A percentile compares a stretch with the other conserved stretches of the same genome.
These are phyloP conservation scores for Aureobasidium namibiae DNA, from an alignment of 2,329 filamentous ascomycete genomes.

Conservation along the genomic window DNA sequence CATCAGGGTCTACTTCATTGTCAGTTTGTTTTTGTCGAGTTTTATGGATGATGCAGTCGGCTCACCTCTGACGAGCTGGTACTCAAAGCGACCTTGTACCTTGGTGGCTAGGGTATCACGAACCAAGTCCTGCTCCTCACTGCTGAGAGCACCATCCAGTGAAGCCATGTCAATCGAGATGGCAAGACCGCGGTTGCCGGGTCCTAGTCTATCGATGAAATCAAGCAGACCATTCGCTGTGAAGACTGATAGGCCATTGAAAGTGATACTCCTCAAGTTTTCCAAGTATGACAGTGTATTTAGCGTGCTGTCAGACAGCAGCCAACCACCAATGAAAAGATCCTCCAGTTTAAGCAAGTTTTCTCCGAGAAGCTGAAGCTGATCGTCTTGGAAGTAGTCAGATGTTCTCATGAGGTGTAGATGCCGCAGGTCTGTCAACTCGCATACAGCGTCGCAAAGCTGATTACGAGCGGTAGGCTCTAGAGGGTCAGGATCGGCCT, in stretches of 20 bases:
- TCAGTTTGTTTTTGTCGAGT: neutral
- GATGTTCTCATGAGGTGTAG: constrained; percentile 46
- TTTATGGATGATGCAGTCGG: neutral
- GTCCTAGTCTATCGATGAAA: constrained; percentile 34
- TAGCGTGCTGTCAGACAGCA: constrained; percentile 43
- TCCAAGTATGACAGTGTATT: constrained; percentile 37
- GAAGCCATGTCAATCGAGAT: constrained; percentile 39
- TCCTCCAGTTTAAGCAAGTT: constrained; percentile 45
- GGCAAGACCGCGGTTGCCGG: constrained; percentile 34
- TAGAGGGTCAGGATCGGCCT: constrained; percentile 40
- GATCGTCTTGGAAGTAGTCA: constrained; percentile 42
- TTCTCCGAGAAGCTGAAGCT: constrained; percentile 41
- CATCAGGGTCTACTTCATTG: constrained; percentile 32
- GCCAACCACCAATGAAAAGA: constrained; percentile 48
- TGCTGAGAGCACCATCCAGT: constrained; percentile 31
- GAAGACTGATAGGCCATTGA: constrained; percentile 50
- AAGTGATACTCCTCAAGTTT: constrained; percentile 44
- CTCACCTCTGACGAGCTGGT: constrained; percentile 36
- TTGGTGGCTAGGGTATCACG: constrained; percentile 31
- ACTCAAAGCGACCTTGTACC: constrained; percentile 37
- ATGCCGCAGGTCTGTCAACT: constrained; percentile 43
- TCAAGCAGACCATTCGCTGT: constrained; percentile 42
- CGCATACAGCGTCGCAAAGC: constrained; percentile 44
- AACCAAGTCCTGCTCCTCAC: constrained; percentile 32
- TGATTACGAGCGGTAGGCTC: constrained; percentile 39